Evolutionary conservation across 2,329 filamentous ascomycete species (phyloP).

Genomic region (Botrytis fragariae): DNA sequence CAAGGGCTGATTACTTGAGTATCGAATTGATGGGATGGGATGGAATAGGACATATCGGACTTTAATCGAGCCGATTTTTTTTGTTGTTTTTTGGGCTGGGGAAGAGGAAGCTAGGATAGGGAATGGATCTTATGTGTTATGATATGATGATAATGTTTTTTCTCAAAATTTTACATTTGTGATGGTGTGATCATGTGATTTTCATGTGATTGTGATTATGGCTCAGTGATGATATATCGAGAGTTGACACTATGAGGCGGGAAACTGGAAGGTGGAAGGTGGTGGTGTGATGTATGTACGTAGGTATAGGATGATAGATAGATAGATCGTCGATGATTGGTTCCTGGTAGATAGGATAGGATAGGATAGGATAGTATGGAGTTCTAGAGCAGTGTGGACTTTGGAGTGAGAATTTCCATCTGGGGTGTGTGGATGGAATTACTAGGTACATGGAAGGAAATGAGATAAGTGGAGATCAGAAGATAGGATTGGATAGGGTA

Average conservation of each 20-base stretch:
- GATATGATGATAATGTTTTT: neutral
- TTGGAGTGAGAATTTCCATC: no score
- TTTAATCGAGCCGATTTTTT: slow-evolving; percentile 1
- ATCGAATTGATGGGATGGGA: neutral
- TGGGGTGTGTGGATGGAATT: no score
- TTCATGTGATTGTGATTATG: neutral
- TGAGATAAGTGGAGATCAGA: no score
- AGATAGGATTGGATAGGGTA: no score
- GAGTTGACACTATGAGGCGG: neutral
- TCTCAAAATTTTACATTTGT: neutral
- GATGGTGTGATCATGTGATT: neutral
- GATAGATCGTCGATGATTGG: neutral
- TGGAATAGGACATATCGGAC: neutral
- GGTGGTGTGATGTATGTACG: neutral
- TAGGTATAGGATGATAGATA: neutral
- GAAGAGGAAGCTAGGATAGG: neutral
- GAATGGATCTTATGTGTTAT: neutral
- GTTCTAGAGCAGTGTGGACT: no score
- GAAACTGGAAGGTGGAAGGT: neutral
- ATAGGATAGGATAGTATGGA: neutral
- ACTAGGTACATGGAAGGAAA: no score
- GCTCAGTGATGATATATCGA: neutral
- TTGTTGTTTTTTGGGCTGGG: neutral
- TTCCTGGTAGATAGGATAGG: neutral
- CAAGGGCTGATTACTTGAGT: neutral